Evolutionary conservation across 352 stramenopile genomes (phyloP).

Genomic region (Phytophthora uliginosa): DNA sequence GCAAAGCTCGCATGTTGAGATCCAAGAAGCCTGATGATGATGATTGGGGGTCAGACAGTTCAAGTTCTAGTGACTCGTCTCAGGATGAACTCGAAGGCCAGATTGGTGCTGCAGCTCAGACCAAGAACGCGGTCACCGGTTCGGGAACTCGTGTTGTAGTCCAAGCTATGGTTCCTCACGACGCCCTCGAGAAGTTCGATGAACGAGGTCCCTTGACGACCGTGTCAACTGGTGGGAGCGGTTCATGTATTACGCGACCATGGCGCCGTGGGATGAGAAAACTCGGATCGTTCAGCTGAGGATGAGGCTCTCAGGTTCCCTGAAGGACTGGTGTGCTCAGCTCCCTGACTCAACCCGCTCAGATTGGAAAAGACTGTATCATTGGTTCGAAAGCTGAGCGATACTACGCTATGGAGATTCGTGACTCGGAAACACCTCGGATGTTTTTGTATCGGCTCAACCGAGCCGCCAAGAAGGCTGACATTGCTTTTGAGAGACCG

Average conservation of each 20-base stretch:
- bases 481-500: neutral
- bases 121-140: no score
- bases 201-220: neutral
- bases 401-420: neutral
- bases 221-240: conserved; percentile 8
- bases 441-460: neutral
- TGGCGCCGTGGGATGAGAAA: conserved; percentile 1
- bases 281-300: neutral
- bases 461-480: neutral
- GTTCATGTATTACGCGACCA: conserved; percentile 10
- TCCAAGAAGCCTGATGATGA: no score
- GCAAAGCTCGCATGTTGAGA: no score
- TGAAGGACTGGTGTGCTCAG: conserved; percentile 1
- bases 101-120: no score
- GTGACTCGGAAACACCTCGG: neutral
- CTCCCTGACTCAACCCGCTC: neutral
- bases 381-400: neutral
- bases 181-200: neutral
- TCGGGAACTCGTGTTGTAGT: no score
- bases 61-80: no score
- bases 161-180: no score
- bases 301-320: neutral
- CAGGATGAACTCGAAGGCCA: no score
- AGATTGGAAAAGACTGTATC: neutral
- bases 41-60: no score